Base-by-base conservation (phyloP, 306 rosid species). In the Acmispon strigosus region DNA sequence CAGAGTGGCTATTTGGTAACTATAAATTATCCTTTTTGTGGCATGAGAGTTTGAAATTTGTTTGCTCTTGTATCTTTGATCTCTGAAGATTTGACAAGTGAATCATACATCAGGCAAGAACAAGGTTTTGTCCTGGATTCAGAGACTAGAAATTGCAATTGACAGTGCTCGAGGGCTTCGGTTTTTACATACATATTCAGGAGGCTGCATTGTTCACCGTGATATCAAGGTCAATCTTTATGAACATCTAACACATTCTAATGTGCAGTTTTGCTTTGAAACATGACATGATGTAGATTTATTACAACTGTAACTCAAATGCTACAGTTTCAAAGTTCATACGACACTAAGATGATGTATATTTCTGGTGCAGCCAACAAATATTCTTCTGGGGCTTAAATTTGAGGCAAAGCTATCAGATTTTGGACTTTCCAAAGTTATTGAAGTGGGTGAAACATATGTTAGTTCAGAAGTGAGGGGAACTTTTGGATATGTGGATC, bases 141-240 rank as follows among this genome's bases (percentile, higher is more conserved):
- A 81, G 45, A 78, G 91, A 60, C 84, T 84, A 43, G 66, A 82
- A 82, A 83, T 84, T 51, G 96, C 96, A 17, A 81, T 89, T 60
- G 96, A 72, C 50, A 58, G 88, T 67, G 96, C 96, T n/a, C 27
- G 77, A 57, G 96, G 84, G 17, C 85, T 89, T 69, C 63, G 82
- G 82, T 86, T 84, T 80, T 86, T 89, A 16, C 96, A 86, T 49
- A 74, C 85, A 60, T 83, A 79, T 67, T 69, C 76, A 16, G 85
- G 67, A 67, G 96, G 96, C 44, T 86, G 90, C 84, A 86, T 86
- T 47, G 88, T 85, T 83, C 90, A 86, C 29, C 90, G 90, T 9
- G 96, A 85, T 68, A 78, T 89, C 83, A 85, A 89, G 92, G 96
- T 85, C 17, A 44, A 60, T 59, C 48, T 36, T 36, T 37, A 16